phyloP scores from a whole-genome alignment of 2,329 filamentous ascomycete genomes.

The Ceratocystis ficicola region DNA sequence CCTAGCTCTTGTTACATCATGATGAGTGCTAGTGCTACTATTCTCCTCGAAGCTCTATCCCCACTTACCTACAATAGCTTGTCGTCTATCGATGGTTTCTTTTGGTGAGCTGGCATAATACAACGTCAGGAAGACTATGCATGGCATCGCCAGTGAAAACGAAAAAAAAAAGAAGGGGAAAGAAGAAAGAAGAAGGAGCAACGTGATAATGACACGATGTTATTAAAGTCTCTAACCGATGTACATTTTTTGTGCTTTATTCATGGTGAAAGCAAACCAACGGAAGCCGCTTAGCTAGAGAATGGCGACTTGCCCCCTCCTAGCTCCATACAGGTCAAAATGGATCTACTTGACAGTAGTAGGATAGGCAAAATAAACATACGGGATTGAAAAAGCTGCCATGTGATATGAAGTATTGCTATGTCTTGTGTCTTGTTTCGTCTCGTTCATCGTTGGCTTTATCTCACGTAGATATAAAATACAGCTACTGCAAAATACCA shows the following conservation, averaged over 20 bases:
- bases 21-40: not conserved
- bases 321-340: too few relatives aligned
- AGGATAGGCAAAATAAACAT: not conserved
- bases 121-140: not conserved
- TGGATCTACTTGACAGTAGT: not conserved
- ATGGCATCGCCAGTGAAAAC: not conserved
- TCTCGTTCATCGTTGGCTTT: not conserved
- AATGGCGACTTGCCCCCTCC: too few relatives aligned
- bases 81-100: not conserved
- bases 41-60: not conserved
- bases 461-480: not conserved
- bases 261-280: not conserved
- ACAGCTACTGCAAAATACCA: too few relatives aligned
- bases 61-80: not conserved
- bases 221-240: not conserved
- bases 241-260: not conserved
- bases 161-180: not conserved
- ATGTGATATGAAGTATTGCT: not conserved
- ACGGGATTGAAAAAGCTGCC: not conserved
- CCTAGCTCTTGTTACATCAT: not conserved
- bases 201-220: not conserved
- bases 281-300: too few relatives aligned
- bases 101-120: constrained; percentile 9
- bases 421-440: not conserved
- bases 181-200: not conserved